These are phyloP conservation scores for Eucalyptus decipiens DNA, from an alignment of 345 rosid genomes.

Conservation along the genomic window DNA sequence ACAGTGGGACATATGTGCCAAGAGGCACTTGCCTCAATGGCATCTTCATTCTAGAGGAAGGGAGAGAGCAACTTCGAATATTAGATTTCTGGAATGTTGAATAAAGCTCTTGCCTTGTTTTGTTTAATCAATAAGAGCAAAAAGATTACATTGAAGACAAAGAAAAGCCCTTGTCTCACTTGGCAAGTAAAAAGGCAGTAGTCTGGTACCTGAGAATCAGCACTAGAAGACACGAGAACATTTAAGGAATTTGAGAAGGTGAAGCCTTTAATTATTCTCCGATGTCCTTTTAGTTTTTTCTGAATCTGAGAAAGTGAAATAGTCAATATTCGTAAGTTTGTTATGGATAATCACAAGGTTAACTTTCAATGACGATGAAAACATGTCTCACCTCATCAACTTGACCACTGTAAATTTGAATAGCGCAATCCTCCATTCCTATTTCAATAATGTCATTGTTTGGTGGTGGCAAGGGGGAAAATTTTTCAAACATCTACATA, in stretches of 20 bases:
- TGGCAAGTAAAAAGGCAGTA: not conserved
- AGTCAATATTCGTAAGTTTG: no score
- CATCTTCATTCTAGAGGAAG: not conserved
- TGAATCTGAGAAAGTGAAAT: no score
- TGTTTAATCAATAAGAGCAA: not conserved
- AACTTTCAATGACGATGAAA: no score
- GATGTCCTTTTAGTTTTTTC: fast-evolving
- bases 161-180: not conserved
- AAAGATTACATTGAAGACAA: not conserved
- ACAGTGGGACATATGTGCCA: not conserved
- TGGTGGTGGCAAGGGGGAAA: conserved; percentile 71
- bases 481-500: conserved; percentile 43
- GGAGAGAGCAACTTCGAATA: not conserved
- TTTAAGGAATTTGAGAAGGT: no score
- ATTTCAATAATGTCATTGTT: not conserved
- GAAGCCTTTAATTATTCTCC: no score
- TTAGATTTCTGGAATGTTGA: not conserved
- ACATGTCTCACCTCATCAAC: no score
- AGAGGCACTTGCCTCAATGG: not conserved
- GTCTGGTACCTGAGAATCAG: conserved; percentile 1
- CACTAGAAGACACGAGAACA: no score
- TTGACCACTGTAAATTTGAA: no score
- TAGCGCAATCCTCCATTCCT: no score
- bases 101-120: not conserved
- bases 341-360: no score